Base-by-base conservation (phyloP, 2,329 filamentous ascomycete species). In the Clathrospora elynae region DNA sequence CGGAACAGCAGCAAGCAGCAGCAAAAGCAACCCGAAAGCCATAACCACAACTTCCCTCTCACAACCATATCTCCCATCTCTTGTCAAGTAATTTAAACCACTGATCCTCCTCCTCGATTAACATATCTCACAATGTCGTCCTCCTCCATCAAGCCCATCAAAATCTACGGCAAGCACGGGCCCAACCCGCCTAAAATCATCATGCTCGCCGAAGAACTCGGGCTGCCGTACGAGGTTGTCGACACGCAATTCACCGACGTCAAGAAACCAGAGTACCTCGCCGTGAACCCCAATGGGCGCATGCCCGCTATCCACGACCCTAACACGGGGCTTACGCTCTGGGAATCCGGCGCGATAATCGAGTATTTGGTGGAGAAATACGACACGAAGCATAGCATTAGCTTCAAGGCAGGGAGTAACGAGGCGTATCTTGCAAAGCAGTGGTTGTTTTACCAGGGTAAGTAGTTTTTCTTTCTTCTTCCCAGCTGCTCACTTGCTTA, bases 291-390 rank as follows among this genome's bases (percentile, higher is more conserved):
- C 36, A 74, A 74, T 17, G 61, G 59, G 17, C 64, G 72, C 12
- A 59, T 74, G 16, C 73, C 74, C n/a, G 68, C 71, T 3, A 73
- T 78, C 48, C 51, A 73, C 13, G 75, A 77, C 53, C 74, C 73
- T 1, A 77, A 77, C 59, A 72, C 65, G 8, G 55, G 51, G 16
- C 50, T 74, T 35, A 73, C 68, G 0, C 46, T 75, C 2, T 74
- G 73, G 72, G 73, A 76, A 42, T 73, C 71, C 13, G 73, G 72
- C 26, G 73, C 73, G 29, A 75, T 75, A 36, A 35, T 74, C 47
- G 65, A 74, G 46, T 76, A 75, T 44, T 64, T 76, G 2, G 40
- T 75, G 18, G 73, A 75, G 16, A 62, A 50, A 7, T 75, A 78
- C 62, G 75, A 78, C 55, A 70, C 53, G 14, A 57, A 70, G 1